Base-by-base conservation (phyloP, 768 basidiomycete genomes). In the Rubroboletus satanas region DNA sequence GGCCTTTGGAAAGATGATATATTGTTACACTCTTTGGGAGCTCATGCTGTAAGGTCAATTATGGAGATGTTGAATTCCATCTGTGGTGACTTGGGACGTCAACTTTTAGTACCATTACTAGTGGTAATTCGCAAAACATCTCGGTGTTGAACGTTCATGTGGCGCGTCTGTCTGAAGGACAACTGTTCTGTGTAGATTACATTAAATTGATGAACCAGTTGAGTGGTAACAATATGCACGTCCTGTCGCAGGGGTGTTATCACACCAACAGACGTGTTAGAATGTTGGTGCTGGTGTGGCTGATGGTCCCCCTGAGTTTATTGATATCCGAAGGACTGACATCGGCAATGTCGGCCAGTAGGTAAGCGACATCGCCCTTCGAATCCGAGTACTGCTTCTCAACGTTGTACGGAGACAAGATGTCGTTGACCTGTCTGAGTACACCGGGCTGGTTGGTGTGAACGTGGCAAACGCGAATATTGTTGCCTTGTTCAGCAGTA, bases 381-480 rank as follows among this genome's bases (percentile, higher is more conserved):
- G 92, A 93, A 68, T 99, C 97, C n/a, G 96, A 94, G 74, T 88
- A 98, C 74, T 98, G 97, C 77, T 98, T 98, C 75, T 96, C 94
- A 69, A 99, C 95, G 73, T 99, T 98, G 81, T 95, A 93, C 37
- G 92, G 87, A 46, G 90, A 89, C 39, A 99, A 76, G 31, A 90
- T 88, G 62, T 95, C 90, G 80, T 99, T 99, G 79, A 99, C 90
- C 66, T 86, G 83, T 65, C 84, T 87, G 67, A 99, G 86, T 45
- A 98, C 97, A 78, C 93, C 94, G 48, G 93, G 93, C 72, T 89
- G 83, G 75, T 99, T 99, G 72, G 79, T 85, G 81, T 99, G 97
- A 46, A 97, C 89, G 72, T 98, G 85, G 75, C 97, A 98, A 33
- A 99, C 79, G 58, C 97, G 89, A 60, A 98, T 83, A 66, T 88